Evolutionary conservation across 2,329 filamentous ascomycete genomes (phyloP), one percentile per base, ranked within the genome.

Genomic region (Leptosphaerulina australis): DNA sequence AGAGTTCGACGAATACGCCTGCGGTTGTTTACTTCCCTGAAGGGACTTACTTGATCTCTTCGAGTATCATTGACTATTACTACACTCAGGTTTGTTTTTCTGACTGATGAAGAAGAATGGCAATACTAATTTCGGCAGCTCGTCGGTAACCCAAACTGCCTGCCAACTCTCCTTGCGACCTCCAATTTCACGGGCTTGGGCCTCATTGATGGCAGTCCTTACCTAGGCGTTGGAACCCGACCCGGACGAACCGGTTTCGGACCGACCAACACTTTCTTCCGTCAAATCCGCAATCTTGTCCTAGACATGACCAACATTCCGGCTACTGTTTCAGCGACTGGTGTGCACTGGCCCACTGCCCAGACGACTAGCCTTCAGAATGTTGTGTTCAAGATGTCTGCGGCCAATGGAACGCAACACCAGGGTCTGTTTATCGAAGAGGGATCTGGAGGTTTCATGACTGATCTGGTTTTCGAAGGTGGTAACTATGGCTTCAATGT

Each of bases 271-370:
- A 81, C 86, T 8, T 89, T 89, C 70, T 85, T 79, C 63, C 77
- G 85, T 34, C 82, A 85, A 57, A 79, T 88, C 50, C 77, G 84
- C 7, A 89, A 90, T 62, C 77, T 90, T 38, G 74, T 85, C 46
- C 75, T 89, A 29, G 86, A 89, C 62, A 74, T 78, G 28, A 83
- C 80, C 1, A 68, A 71, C 1, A 75, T 84, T 0, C 75, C 78
- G 18, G 67, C 78, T 0, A 60, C 70, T n/a, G 75, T 72, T 7
- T 64, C 74, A 2, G 76, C 78, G 1, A 76, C 79, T 15, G 74
- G 75, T 22, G 67, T 78, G 14, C 75, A 78, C 43, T 78, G 76
- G 75, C 74, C 73, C 4, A 76, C 72, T 14, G 73, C 73, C n/a
- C 76, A 79, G 50, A 73, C 74, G 0, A 78, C 76, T 1, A 75